These are phyloP conservation scores for Candolleomyces aberdarensis DNA, from an alignment of 768 basidiomycete species.

Conservation along the genomic window DNA sequence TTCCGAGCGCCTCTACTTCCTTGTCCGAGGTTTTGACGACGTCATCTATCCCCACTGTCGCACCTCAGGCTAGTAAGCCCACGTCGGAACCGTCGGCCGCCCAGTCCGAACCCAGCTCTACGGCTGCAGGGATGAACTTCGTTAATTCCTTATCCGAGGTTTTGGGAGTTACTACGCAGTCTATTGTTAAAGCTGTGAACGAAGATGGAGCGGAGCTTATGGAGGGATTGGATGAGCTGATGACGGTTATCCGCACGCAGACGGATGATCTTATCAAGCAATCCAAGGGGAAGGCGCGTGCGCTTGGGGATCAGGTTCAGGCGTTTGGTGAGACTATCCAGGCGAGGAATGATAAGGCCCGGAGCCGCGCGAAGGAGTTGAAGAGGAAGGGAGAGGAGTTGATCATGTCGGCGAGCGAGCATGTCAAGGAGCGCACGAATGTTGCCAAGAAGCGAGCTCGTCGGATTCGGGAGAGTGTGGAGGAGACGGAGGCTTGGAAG, in stretches of 20 bases:
- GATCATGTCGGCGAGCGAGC: conserved; percentile 39
- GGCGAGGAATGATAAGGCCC: conserved; percentile 50
- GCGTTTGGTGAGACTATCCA: conserved; percentile 40
- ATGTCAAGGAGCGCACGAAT: conserved; percentile 37
- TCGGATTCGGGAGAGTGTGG: conserved; percentile 35
- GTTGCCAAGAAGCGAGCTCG: conserved; percentile 42
- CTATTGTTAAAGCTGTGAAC: conserved; percentile 40
- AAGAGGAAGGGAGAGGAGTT: conserved; percentile 47
- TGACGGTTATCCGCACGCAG: conserved; percentile 48
- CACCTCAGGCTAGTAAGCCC: conserved; percentile 8
- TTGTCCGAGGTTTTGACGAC: conserved; percentile 1
- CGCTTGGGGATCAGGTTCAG: conserved; percentile 41
- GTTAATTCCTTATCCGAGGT: conserved; percentile 46
- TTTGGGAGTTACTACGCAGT: conserved; percentile 45
- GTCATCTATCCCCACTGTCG: neutral
- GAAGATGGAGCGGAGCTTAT: conserved; percentile 55
- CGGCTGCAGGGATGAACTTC: conserved; percentile 36
- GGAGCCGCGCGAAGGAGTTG: conserved; percentile 50
- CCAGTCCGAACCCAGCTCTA: conserved; percentile 19
- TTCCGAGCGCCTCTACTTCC: neutral
- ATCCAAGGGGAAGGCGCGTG: conserved; percentile 45
- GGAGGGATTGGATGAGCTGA: conserved; percentile 57
- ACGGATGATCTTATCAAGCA: conserved; percentile 42
- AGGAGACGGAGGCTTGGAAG: conserved; percentile 22
- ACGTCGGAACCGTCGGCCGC: conserved; percentile 12